Evolutionary conservation across 805 yeast species (phyloP), one percentile per base, ranked within the genome.

Genomic region (Sugiyamaella valdiviana): DNA sequence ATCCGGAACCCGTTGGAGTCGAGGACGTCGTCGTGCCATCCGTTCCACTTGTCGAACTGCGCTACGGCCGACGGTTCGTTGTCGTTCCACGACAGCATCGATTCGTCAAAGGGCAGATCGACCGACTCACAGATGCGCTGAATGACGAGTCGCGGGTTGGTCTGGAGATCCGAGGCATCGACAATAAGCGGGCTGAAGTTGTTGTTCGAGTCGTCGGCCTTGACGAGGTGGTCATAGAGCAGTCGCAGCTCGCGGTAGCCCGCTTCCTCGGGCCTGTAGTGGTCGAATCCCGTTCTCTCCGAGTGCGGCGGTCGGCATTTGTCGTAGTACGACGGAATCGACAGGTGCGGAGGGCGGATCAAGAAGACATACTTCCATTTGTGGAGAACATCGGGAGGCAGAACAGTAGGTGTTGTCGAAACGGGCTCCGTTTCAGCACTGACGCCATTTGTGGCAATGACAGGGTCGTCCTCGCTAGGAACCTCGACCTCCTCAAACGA

Each of bases 261-360:
- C 5, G 57, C 61, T 22, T 58, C 62, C 3, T 46, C 42, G 5
- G 52, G 45, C 9, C 57, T 23, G 42, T 51, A 58, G 44, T 55
- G 54, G 17, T 57, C 51, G 41, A 58, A 58, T 12, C 62, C 62
- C 5, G 62, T 58, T 38, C 42, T 39, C 20, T 53, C 57, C 2
- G 51, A 49, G 15, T 44, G 53, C 4, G 62, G 62, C 39, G 62
- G 62, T 10, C 51, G 51, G 32, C 62, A 58, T 36, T 59, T 53
- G 29, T 51, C 40, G 44, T 53, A 57, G 42, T 58, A 58, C 35
- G 61, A 57, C 4, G 62, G 58, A 22, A 58, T 48, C 4, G 62
- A 44, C 39, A 56, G 42, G 46, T 57, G 61, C 7, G 62, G 62
- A 23, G 62, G 48, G 14, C 62, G 44, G 23, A 58, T 57, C 38